Percentiles rank a stretch among this genome's conserved stretches.
Conservation (phyloP, 306 rosid species). For the Glycine soja region DNA sequence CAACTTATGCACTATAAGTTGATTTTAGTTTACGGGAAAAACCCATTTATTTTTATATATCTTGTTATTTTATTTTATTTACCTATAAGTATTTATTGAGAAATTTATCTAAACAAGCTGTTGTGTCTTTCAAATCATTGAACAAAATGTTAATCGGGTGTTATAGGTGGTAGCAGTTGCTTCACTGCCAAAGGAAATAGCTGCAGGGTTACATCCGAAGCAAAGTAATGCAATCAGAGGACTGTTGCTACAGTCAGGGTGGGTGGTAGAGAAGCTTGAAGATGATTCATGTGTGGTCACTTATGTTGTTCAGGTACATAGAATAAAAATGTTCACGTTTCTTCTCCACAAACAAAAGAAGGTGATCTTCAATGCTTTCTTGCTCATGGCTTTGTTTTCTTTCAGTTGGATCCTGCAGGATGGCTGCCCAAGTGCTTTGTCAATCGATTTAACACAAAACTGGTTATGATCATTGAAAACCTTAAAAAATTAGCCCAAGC, state of each 20-base stretch:
- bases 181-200: constrained; percentile 89
- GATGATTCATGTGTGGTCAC: constrained; percentile 80
- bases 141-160: too few relatives aligned
- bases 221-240: constrained; percentile 87
- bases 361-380: too few relatives aligned
- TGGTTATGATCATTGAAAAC: constrained; percentile 87
- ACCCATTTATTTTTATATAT: too few relatives aligned
- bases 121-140: too few relatives aligned
- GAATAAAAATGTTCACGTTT: too few relatives aligned
- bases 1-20: too few relatives aligned
- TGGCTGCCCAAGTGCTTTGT: constrained; percentile 94
- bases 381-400: neutral
- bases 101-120: too few relatives aligned
- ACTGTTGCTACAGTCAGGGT: constrained; percentile 80
- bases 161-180: constrained; percentile 85
- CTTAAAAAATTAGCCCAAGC: constrained; percentile 76
- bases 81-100: too few relatives aligned
- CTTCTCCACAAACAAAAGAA: too few relatives aligned
- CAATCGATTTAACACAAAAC: constrained; percentile 76
- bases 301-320: constrained; percentile 82
- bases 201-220: constrained; percentile 86
- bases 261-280: constrained; percentile 90
- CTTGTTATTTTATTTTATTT: too few relatives aligned
- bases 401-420: constrained; percentile 91
- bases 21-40: too few relatives aligned